Conservation (phyloP, 75 land plant species). For the Pinus taeda region DNA sequence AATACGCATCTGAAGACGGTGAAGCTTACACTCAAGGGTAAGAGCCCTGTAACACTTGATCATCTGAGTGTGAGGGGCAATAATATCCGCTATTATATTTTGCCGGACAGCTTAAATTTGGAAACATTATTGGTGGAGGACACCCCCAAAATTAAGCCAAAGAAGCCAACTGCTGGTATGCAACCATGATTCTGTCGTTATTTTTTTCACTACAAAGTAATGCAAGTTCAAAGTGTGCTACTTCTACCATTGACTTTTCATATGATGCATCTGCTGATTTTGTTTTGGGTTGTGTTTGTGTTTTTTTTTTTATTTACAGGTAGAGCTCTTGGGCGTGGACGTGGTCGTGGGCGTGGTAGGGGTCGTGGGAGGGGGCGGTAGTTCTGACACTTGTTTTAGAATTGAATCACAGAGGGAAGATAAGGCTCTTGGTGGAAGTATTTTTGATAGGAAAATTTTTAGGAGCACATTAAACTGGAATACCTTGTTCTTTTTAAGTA, state of each 20-base stretch:
- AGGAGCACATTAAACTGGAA: too few relatives aligned
- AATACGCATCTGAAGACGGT: conserved; percentile 93
- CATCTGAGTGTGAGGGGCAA: conserved; percentile 90
- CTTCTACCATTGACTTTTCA: background rate
- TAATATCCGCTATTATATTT: conserved; percentile 87
- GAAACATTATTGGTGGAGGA: conserved; percentile 88
- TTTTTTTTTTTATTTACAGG: conserved; percentile 28
- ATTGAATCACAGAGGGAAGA: too few relatives aligned
- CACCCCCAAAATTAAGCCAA: conserved; percentile 86
- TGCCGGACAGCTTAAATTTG: conserved; percentile 90
- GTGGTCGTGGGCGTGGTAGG: conserved; percentile 81
- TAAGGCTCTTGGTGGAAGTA: too few relatives aligned
- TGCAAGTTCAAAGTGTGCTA: background rate
- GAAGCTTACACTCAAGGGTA: conserved; percentile 83
- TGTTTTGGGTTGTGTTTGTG: background rate
- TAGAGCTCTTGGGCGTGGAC: conserved; percentile 71
- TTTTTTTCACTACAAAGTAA: background rate
- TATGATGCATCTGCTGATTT: background rate
- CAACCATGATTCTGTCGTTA: background rate
- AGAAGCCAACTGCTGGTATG: conserved; percentile 88
- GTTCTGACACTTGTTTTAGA: background rate
- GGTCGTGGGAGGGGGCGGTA: conserved; percentile 88
- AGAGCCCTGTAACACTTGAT: conserved; percentile 79
- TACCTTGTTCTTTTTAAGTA: too few relatives aligned
- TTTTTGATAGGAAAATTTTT: too few relatives aligned